Evolutionary conservation across 2,329 filamentous ascomycete species (phyloP), one percentile per base, ranked within the genome.

Genomic region (Mariannaea elegans): DNA sequence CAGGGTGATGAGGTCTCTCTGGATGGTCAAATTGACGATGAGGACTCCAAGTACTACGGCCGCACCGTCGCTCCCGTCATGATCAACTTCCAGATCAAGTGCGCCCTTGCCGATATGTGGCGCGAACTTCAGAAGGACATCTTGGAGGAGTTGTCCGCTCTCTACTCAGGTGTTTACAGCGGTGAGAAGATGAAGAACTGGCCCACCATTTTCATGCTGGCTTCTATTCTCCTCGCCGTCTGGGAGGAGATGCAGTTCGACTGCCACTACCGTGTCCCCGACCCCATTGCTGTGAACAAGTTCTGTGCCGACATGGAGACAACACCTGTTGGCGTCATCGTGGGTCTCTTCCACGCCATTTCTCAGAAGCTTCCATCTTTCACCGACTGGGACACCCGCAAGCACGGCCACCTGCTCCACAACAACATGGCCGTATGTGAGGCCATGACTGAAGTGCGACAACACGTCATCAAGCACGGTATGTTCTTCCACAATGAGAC

Each of bases 41-140:
- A 92, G 71, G 87, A 90, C 53, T 97, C 93, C 66, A 95, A 92
- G 75, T 97, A 90, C 83, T 90, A 86, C 70, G 94, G 94, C 72
- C 94, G 94, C 82, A 94, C 90, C 32, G 89, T 97, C 64, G 94
- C 94, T 14, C 94, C 94, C 12, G 94, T 97, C 74, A 97, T 98
- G 94, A 96, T 98, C 86, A 98, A 97, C 83, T 97, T 97, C 87
- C 93, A 97, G 81, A 93, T 98, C 83, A 98, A 98, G 86, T 95
- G 92, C 72, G 94, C 94, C 54, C 89, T 98, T 80, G 94, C 94
- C 66, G 93, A 96, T 72, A 96, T 97, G 92, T 98, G 94, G 94
- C 93, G 94, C 66, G 94, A 97, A 77, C 84, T 98, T 58, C 94
- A 97, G 77, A 97, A 96, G 81, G 94, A 97, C 70, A 93, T 97